Percentiles rank a stretch among this genome's conserved stretches.
phyloP scores from a whole-genome alignment of 352 stramenopile species.

The Peronospora belbahrii region DNA sequence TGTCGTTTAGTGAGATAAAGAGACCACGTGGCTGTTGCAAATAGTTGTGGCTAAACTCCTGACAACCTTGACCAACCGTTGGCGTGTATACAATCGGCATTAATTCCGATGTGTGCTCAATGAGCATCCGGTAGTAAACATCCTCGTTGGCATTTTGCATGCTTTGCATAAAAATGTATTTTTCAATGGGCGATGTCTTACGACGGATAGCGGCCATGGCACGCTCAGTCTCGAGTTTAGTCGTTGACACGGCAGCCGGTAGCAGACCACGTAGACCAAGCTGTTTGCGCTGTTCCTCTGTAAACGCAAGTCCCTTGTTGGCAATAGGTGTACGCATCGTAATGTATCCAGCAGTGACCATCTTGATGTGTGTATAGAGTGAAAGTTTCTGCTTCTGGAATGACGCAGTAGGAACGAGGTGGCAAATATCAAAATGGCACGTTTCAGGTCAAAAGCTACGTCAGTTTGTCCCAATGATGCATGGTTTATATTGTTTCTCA shows the following conservation, averaged over 20 bases:
- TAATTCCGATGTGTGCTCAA: constrained; percentile 86
- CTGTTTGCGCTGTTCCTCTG: constrained; percentile 77
- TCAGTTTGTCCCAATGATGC: too few species aligned
- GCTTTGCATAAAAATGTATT: constrained; percentile 90
- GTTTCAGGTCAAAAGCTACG: too few species aligned
- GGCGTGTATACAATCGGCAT: constrained; percentile 97
- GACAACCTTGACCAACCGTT: constrained; percentile 90
- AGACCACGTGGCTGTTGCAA: constrained; percentile 84
- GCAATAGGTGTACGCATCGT: constrained; percentile 79
- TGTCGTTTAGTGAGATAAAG: constrained; percentile 87
- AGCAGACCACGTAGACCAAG: constrained; percentile 83
- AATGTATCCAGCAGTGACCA: constrained; percentile 11
- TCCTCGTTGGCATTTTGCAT: constrained; percentile 88
- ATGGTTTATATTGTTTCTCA: too few species aligned
- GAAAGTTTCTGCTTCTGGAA: too few species aligned
- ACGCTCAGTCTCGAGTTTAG: constrained; percentile 83
- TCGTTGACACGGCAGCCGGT: constrained; percentile 72
- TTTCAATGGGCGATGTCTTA: constrained; percentile 84
- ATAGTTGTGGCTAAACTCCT: constrained; percentile 90
- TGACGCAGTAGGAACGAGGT: too few species aligned
- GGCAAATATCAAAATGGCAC: too few species aligned
- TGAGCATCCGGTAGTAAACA: constrained; percentile 89
- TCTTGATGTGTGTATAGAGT: too few species aligned
- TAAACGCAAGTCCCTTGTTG: constrained; percentile 94
- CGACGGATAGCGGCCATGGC: constrained; percentile 79